Conservation (phyloP, 208 protist species). For the Porcisia deanei region DNA sequence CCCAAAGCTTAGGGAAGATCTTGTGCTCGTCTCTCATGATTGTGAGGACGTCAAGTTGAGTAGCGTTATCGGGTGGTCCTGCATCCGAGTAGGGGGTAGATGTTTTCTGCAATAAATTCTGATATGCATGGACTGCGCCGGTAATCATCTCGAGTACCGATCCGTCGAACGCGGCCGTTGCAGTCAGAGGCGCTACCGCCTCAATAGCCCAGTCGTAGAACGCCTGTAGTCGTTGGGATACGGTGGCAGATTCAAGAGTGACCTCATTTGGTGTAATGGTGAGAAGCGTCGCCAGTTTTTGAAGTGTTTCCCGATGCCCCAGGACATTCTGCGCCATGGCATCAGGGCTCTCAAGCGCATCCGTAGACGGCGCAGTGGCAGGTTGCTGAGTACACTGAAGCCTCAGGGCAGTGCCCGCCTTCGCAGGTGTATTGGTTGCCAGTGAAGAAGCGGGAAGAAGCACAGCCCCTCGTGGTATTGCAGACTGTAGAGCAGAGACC, state of each 20-base stretch:
- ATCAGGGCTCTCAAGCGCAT: neutral
- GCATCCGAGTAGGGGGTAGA: neutral
- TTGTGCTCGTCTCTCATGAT: neutral
- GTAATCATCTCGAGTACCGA: conserved; percentile 19
- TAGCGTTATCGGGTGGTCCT: neutral
- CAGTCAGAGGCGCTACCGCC: conserved; percentile 9
- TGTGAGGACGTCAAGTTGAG: neutral
- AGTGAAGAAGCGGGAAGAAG: conserved; percentile 13
- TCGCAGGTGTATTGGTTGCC: neutral
- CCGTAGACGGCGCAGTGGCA: neutral
- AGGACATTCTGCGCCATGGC: neutral
- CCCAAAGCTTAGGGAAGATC: neutral
- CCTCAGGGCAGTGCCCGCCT: conserved; percentile 1
- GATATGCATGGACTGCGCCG: conserved; percentile 12
- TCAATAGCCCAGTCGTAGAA: conserved; percentile 24
- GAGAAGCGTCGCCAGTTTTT: conserved; percentile 3
- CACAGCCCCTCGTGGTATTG: conserved; percentile 25
- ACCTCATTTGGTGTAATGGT: neutral
- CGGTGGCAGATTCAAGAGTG: neutral
- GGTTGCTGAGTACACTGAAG: neutral
- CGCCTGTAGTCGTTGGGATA: conserved; percentile 11
- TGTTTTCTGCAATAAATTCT: neutral
- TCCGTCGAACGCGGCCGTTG: neutral
- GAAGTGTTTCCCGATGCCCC: neutral
- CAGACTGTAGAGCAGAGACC: conserved; percentile 43